Percentiles rank a stretch among this genome's conserved stretches.
Evolutionary conservation across 2,329 filamentous ascomycete genomes (phyloP).

Genomic region (Sclerotinia minor): DNA sequence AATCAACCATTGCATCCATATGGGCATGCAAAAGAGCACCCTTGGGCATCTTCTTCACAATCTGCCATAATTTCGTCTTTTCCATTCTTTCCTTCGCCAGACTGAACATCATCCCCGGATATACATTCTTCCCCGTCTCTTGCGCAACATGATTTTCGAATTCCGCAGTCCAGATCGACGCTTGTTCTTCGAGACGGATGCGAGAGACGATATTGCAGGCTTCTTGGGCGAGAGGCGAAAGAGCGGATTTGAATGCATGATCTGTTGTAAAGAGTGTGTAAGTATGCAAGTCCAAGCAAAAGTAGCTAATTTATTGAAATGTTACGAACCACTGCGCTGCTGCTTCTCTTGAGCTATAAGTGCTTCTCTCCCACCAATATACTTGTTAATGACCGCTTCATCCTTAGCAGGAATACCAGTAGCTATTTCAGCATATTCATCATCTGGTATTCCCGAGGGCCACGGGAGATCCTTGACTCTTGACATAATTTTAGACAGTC

Average conservation of each 20-base stretch:
- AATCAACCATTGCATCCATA: slow-evolving; percentile 86
- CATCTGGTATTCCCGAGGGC: slow-evolving; percentile 45
- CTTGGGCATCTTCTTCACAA: slow-evolving; percentile 85
- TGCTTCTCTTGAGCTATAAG: slow-evolving; percentile 80
- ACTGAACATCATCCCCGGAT: slow-evolving; percentile 92
- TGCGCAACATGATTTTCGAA: slow-evolving; percentile 70
- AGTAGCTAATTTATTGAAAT: neutral
- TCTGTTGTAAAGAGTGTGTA: slow-evolving; percentile 48
- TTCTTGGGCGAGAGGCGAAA: slow-evolving; percentile 75
- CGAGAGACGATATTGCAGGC: slow-evolving; percentile 78
- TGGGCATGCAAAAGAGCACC: slow-evolving; percentile 84
- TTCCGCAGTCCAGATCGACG: slow-evolving; percentile 72
- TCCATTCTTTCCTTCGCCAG: slow-evolving; percentile 86
- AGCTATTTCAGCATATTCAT: slow-evolving; percentile 60
- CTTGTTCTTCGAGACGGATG: slow-evolving; percentile 76
- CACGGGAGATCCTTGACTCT: slow-evolving; percentile 36
- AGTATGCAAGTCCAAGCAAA: slow-evolving; percentile 36
- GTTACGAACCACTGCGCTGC: slow-evolving; percentile 68
- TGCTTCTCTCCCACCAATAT: slow-evolving; percentile 71
- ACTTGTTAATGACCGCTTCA: slow-evolving; percentile 81
- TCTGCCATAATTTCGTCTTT: slow-evolving; percentile 78
- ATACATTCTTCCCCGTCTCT: slow-evolving; percentile 63
- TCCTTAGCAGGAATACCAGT: slow-evolving; percentile 56
- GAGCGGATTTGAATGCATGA: slow-evolving; percentile 66
- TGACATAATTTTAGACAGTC: slow-evolving; percentile 30